Conservation (phyloP, 257 asterid species). For the Plantago elongata region DNA sequence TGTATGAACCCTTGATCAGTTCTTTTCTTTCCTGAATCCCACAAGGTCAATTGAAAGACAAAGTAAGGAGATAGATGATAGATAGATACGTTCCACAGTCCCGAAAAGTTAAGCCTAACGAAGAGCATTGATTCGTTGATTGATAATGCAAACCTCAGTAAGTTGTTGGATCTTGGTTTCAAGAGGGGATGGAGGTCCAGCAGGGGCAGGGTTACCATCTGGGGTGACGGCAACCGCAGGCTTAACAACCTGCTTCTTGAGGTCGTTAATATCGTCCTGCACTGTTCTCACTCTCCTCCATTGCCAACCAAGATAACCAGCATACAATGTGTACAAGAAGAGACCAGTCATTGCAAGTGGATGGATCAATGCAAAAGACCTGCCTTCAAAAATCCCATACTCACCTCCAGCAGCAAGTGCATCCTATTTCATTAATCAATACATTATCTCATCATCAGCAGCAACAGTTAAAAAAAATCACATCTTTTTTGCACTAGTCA, state of each 20-base stretch:
- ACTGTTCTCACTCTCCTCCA: constrained; percentile 87
- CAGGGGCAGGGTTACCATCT: constrained; percentile 42
- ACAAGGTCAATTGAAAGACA: background rate
- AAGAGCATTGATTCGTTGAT: no score
- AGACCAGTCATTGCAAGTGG: constrained; percentile 75
- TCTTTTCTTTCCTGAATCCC: constrained; percentile 67
- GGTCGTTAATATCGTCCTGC: constrained; percentile 69
- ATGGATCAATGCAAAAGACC: constrained; percentile 68
- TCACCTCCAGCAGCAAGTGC: constrained; percentile 82
- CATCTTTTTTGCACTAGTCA: no score
- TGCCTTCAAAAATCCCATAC: constrained; percentile 83
- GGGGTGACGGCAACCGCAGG: constrained; percentile 70
- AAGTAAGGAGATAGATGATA: background rate
- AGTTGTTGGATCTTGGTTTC: constrained; percentile 79
- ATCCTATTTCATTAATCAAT: constrained; percentile 36
- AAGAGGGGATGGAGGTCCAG: constrained; percentile 55
- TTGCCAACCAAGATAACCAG: constrained; percentile 98
- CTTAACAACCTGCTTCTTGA: constrained; percentile 54
- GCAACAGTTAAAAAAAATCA: background rate
- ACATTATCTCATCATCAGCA: background rate
- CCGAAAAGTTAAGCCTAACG: background rate
- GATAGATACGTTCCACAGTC: background rate
- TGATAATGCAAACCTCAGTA: constrained; percentile 45
- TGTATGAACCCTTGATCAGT: constrained; percentile 76
- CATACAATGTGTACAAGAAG: constrained; percentile 64